Evolutionary conservation across 2,329 filamentous ascomycete species (phyloP).

Genomic region (Ilyonectria robusta): DNA sequence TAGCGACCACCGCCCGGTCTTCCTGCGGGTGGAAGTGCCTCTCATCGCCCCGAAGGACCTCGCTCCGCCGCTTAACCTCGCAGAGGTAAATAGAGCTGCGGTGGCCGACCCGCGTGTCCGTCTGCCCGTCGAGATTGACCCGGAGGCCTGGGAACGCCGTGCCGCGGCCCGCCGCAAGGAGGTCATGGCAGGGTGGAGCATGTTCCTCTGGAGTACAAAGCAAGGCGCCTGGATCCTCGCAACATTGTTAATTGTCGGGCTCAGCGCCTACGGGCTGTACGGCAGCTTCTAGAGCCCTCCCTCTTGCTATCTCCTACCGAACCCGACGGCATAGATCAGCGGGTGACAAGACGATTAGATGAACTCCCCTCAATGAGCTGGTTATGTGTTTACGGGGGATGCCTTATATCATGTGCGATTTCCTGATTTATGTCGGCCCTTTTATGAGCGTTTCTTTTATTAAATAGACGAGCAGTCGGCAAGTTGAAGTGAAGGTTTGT

Average conservation of each 20-base stretch:
- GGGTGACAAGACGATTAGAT: neutral
- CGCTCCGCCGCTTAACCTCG: slow-evolving; percentile 48
- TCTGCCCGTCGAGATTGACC: slow-evolving; percentile 67
- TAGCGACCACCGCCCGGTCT: slow-evolving; percentile 91
- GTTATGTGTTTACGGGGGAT: neutral
- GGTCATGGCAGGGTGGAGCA: slow-evolving; percentile 66
- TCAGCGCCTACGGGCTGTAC: slow-evolving; percentile 63
- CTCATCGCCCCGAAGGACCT: slow-evolving; percentile 63
- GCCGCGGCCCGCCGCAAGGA: slow-evolving; percentile 62
- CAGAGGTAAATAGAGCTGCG: slow-evolving; percentile 35
- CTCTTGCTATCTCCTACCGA: neutral
- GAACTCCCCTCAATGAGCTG: too few relatives aligned
- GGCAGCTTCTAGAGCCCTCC: slow-evolving; percentile 23
- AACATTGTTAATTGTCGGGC: slow-evolving; percentile 58
- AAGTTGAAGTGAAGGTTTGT: too few relatives aligned
- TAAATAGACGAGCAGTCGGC: neutral
- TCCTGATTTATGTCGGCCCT: neutral
- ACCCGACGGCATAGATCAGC: neutral
- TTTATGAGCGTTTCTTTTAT: neutral
- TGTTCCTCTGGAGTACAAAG: slow-evolving; percentile 68
- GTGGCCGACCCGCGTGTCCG: slow-evolving; percentile 59
- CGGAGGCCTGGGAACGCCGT: slow-evolving; percentile 68
- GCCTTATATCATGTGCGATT: neutral
- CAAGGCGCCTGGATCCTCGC: slow-evolving; percentile 63
- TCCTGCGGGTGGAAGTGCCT: slow-evolving; percentile 77